Conservation (phyloP, 345 rosid genomes). For the Euphorbia lathyris region DNA sequence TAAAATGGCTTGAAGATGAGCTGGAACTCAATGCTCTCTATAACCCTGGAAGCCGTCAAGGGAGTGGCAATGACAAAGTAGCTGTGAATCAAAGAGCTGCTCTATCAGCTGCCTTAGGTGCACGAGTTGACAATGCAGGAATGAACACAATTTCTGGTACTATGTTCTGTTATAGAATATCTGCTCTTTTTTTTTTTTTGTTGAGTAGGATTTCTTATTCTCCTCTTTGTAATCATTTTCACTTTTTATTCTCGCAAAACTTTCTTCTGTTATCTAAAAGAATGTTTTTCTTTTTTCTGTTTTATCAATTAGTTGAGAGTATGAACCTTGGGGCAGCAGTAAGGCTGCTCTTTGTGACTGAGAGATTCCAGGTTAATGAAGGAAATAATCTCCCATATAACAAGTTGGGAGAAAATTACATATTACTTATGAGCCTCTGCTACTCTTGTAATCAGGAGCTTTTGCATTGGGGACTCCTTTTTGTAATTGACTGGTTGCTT, state of each 20-base stretch:
- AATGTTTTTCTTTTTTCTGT: background rate
- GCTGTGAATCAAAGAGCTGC: conserved; percentile 82
- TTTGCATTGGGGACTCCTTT: background rate
- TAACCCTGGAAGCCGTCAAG: conserved; percentile 90
- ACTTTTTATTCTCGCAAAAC: background rate
- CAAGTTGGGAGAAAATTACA: background rate
- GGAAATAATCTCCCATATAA: background rate
- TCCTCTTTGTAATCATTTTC: background rate
- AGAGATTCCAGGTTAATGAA: background rate
- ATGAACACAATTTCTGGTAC: conserved; percentile 92
- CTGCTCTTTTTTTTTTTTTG: background rate
- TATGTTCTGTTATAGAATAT: conserved; percentile 11
- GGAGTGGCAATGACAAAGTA: conserved; percentile 91
- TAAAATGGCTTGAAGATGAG: conserved; percentile 99
- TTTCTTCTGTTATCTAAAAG: background rate
- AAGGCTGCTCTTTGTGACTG: conserved; percentile 2
- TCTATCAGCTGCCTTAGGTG: conserved; percentile 94
- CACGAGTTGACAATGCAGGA: conserved; percentile 78
- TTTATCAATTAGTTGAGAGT: background rate
- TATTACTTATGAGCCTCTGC: background rate
- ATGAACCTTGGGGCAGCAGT: background rate
- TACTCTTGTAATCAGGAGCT: background rate
- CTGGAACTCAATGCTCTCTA: conserved; percentile 95
- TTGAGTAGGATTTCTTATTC: background rate
- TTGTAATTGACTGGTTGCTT: conserved; percentile 2